phyloP scores from a whole-genome alignment of 2,329 filamentous ascomycete genomes.

The Fusarium sp. region DNA sequence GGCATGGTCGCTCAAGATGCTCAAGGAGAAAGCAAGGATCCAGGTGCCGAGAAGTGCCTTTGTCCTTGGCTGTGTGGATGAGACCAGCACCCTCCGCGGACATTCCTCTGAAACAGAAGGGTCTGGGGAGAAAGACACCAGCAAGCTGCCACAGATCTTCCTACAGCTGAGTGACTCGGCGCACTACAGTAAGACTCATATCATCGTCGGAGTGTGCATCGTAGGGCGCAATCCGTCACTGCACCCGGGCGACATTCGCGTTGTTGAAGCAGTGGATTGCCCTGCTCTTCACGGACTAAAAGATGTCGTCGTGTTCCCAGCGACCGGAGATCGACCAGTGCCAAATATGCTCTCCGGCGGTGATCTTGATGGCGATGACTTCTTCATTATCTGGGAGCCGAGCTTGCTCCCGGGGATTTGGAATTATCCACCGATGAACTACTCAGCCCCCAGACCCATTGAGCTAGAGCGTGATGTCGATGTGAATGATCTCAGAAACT shows the following conservation, averaged over 20 bases:
- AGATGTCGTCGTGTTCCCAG: constrained; percentile 89
- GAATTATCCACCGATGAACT: constrained; percentile 84
- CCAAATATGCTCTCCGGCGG: constrained; percentile 96
- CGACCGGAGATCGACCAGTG: constrained; percentile 84
- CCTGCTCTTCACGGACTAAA: constrained; percentile 80
- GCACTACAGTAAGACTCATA: constrained; percentile 66
- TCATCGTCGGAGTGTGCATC: constrained; percentile 83
- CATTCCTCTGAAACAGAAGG: constrained; percentile 68
- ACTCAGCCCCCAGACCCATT: constrained; percentile 69
- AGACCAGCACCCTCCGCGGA: constrained; percentile 81
- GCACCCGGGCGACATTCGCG: constrained; percentile 90
- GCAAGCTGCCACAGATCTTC: constrained; percentile 85
- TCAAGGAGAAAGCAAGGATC: constrained; percentile 94
- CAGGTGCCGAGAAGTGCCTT: constrained; percentile 86
- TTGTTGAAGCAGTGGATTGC: constrained; percentile 86
- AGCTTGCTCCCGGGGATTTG: constrained; percentile 77
- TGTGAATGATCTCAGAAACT: constrained; percentile 80
- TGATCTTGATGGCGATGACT: constrained; percentile 96
- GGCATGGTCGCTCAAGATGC: constrained; percentile 86
- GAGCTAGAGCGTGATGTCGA: constrained; percentile 73
- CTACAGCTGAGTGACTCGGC: constrained; percentile 78
- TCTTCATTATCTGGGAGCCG: constrained; percentile 91
- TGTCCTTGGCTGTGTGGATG: constrained; percentile 89
- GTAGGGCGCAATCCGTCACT: constrained; percentile 93
- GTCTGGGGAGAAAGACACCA: constrained; percentile 58